Conservation (phyloP, 805 yeast species). For the Yarrowia bubula region DNA sequence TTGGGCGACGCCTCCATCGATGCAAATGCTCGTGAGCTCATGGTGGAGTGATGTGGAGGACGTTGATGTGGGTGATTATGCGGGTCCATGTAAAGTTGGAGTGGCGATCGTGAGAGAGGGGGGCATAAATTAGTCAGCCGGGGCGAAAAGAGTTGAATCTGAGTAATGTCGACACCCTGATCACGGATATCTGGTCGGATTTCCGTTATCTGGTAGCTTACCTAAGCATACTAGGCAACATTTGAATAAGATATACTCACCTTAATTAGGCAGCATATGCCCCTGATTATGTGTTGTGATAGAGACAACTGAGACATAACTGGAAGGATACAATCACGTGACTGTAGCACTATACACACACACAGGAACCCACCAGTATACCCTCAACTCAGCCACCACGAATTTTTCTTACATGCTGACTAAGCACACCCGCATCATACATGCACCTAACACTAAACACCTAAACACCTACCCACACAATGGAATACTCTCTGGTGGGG, state of each 20-base stretch:
- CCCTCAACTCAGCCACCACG: too few relatives aligned
- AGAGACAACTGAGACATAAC: too few relatives aligned
- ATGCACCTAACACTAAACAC: background rate
- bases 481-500: slow-evolving; percentile 23
- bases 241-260: background rate
- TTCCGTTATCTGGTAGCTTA: too few relatives aligned
- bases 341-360: background rate
- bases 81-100: slow-evolving; percentile 25
- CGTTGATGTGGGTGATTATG: slow-evolving; percentile 9
- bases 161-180: too few relatives aligned
- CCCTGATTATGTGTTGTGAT: background rate
- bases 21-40: slow-evolving; percentile 27
- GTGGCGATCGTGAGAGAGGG: background rate
- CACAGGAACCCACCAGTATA: background rate
- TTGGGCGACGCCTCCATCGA: slow-evolving; percentile 30
- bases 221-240: too few relatives aligned
- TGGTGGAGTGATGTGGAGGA: background rate
- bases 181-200: background rate
- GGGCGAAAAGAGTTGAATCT: too few relatives aligned
- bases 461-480: background rate
- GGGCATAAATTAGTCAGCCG: background rate
- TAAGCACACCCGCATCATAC: background rate
- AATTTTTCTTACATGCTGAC: background rate
- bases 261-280: background rate
- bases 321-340: background rate